Evolutionary conservation across 306 rosid genomes (phyloP), one percentile per base, ranked within the genome.

Genomic region (Clitoria ternatea): DNA sequence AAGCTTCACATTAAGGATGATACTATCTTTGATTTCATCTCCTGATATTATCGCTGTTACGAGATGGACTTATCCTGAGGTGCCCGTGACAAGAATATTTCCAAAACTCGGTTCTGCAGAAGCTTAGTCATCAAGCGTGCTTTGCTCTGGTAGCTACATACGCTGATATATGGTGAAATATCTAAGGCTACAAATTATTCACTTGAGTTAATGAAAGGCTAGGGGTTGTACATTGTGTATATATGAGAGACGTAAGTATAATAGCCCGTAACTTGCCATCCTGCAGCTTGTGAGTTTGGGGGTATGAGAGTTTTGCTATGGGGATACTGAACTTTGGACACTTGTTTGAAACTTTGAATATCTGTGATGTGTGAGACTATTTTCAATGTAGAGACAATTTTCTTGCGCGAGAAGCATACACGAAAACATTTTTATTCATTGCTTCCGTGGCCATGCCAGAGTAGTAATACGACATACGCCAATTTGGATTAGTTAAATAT

Each of bases 341-440:
- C 7, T 50, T 72, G 68, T 35, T 61, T 60, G 48, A 33, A 35
- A n/a, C n/a, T n/a, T n/a, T n/a, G n/a, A n/a, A n/a, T n/a, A n/a
- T n/a, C n/a, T n/a, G n/a, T n/a, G n/a, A n/a, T n/a, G 45, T 11
- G 17, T 12, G 10, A 11, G 9, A 17, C 7, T 57, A 11, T 35
- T 32, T 60, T 36, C 18, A 35, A 18, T 12, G 47, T 12, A n/a
- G n/a, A n/a, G n/a, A n/a, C n/a, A n/a, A n/a, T 19, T 19, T 20
- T 5, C 4, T 1, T 61, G n/a, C n/a, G n/a, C n/a, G n/a, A n/a
- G n/a, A n/a, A n/a, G n/a, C n/a, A n/a, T n/a, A n/a, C n/a, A n/a
- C n/a, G n/a, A n/a, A n/a, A n/a, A n/a, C n/a, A n/a, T n/a, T n/a
- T n/a, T n/a, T n/a, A n/a, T 35, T 35, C 40, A 35, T 7, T 35